Evolutionary conservation across 257 asterid species (phyloP), one percentile per base, ranked within the genome.

Genomic region (Nicotiana otophora): DNA sequence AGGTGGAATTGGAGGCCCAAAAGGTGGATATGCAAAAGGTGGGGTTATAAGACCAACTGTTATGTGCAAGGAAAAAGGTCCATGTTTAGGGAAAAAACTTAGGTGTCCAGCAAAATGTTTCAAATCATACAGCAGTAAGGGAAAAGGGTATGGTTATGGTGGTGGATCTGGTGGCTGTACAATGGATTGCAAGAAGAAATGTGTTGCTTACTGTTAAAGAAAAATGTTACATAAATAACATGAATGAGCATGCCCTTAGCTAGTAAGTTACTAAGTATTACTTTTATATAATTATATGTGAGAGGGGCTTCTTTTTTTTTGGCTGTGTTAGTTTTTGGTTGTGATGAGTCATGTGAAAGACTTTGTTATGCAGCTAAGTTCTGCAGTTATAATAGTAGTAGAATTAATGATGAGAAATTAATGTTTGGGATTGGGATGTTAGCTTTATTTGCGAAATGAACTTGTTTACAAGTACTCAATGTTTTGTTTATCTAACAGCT

Each of bases 141-240:
- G 98, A 3, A 92, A 94, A 89, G 98, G 98, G 0, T 94, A 86
- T 75, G 98, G 99, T 0, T 88, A 75, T 51, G 99, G 98, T 16
- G 98, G 98, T 31, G 99, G 98, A 3, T 95, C 97, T 54, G 99
- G 98, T 7, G 97, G 98, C 0, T 92, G 98, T 89, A 90, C 90
- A 86, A 42, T 93, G 5, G 98, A 96, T 65, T 96, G 99, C 91
- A 64, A 87, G 90, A 87, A 92, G 84, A 94, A 88, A 23, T 96
- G 99, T 80, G 63, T 60, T 8, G 99, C 98, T 83, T 88, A 82
- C 51, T 96, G 99, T 86, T 93, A 64, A 88, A 5, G 19, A 19
- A 55, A 55, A 55, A 55, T 94, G 98, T 85, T 92, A 74, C 19
- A 34, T 66, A 11, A 66, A 26, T 9, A 3, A 48, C 2, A 0